Evolutionary conservation across 768 basidiomycete genomes (phyloP), one percentile per base, ranked within the genome.

Genomic region (Boletus fagicola): DNA sequence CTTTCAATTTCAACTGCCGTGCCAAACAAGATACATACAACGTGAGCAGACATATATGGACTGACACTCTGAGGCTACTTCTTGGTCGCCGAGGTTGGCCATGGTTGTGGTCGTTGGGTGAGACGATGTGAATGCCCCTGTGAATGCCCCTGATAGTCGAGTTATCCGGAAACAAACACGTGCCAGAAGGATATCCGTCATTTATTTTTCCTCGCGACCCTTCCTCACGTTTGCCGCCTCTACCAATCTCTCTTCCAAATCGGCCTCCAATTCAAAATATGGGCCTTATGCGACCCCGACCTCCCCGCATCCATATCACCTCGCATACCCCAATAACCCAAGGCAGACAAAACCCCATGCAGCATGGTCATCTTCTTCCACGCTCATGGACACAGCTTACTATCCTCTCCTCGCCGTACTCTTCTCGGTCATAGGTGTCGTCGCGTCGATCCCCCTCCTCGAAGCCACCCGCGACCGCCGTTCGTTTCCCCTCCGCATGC

Each of bases 281-380:
- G 57, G n/a, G 56, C 64, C 4, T 70, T 73, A 39, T 83, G 82
- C 60, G 28, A 68, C 38, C 57, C 64, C 26, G 38, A 49, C 38
- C 20, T 61, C 12, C 35, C 11, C 54, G 3, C 57, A 56, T 26
- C 72, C 76, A 10, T 78, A 75, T 61, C 73, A 69, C 15, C 64
- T 82, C 13, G 48, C 66, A 3, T 81, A 80, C 64, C 79, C 78
- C 18, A 73, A 75, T 6, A 39, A 72, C 15, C 63, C 18, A 45
- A 51, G 5, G 31, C 77, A 18, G 80, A 85, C 59, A 33, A 38
- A 38, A 16, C 36, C 5, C 5, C 26, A n/a, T 38, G 36, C 16
- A 43, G 65, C 12, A 46, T 83, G 39, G 78, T 83, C 44, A 58
- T 68, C 0, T 76, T 84, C 66, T 84, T 84, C 66, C 78, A 83